A percentile compares a stretch with the other conserved stretches of the same genome.
Conservation (phyloP, 75 land plant species). For the Sequoiadendron giganteum region DNA sequence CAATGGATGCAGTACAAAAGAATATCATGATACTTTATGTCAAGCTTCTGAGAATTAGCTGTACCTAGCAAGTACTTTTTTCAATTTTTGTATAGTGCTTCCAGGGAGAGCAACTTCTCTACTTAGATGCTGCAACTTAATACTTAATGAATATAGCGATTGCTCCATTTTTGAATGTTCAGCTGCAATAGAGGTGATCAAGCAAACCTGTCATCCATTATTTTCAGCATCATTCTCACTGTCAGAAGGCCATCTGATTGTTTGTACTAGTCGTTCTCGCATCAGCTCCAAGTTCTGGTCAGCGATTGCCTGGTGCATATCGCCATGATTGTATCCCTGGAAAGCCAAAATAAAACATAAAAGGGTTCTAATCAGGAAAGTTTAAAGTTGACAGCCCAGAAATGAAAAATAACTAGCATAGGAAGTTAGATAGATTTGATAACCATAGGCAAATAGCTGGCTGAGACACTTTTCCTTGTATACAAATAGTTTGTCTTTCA, state of each 20-base stretch:
- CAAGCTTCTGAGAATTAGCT: background rate
- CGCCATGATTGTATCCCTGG: conserved; percentile 83
- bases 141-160: background rate
- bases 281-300: conserved; percentile 88
- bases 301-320: conserved; percentile 73
- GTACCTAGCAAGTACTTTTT: background rate
- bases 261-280: conserved; percentile 91
- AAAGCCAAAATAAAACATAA: conserved; percentile 4
- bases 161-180: background rate
- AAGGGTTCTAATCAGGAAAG: background rate
- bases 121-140: background rate
- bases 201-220: conserved; percentile 27
- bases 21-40: background rate
- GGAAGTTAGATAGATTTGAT: conserved; percentile 7
- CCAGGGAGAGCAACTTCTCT: background rate
- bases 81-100: background rate
- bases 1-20: background rate
- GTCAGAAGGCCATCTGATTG: conserved; percentile 87
- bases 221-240: conserved; percentile 55
- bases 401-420: background rate
- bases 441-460: background rate
- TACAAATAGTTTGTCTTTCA: background rate
- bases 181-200: background rate
- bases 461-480: background rate
- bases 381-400: background rate